Conservation (phyloP, 768 basidiomycete genomes). For the Tricholoma matsutake region DNA sequence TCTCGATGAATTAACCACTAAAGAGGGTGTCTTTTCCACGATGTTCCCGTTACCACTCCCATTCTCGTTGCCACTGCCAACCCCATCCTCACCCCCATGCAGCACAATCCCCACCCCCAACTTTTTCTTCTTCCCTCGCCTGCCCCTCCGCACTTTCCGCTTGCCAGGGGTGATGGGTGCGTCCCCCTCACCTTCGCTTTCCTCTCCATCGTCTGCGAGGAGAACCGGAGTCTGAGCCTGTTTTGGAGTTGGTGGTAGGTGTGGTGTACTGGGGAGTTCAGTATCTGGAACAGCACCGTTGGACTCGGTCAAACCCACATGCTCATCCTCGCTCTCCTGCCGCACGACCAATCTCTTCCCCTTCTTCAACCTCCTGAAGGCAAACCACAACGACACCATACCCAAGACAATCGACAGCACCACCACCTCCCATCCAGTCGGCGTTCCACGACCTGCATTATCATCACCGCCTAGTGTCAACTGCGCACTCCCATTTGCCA, state of each 20-base stretch:
- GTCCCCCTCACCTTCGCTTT: slow-evolving; percentile 19
- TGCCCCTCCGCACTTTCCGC: slow-evolving; percentile 46
- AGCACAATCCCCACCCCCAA: slow-evolving; percentile 28
- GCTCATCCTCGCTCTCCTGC: slow-evolving; percentile 30
- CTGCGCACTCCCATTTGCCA: not conserved
- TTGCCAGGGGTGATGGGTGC: slow-evolving; percentile 41
- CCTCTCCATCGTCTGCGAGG: not conserved
- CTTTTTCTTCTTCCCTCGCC: slow-evolving; percentile 55
- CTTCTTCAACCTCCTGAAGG: slow-evolving; percentile 19
- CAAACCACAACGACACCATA: slow-evolving; percentile 30
- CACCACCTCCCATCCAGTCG: slow-evolving; percentile 22
- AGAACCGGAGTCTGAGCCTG: not conserved
- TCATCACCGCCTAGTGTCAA: not conserved
- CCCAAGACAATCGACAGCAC: slow-evolving; percentile 25
- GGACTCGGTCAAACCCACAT: not conserved
- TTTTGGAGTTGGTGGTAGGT: not conserved
- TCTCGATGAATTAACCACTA: slow-evolving; percentile 24
- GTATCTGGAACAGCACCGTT: not conserved
- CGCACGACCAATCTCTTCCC: not conserved
- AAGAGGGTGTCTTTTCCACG: slow-evolving; percentile 6
- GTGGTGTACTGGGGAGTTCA: not conserved
- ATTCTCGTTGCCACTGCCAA: slow-evolving; percentile 23
- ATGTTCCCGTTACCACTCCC: not conserved
- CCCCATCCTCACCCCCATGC: slow-evolving; percentile 39
- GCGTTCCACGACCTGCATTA: not conserved